Percentiles rank a stretch among this genome's conserved stretches.
phyloP scores from a whole-genome alignment of 768 basidiomycete genomes.

The Strobilomyces dryophilus region DNA sequence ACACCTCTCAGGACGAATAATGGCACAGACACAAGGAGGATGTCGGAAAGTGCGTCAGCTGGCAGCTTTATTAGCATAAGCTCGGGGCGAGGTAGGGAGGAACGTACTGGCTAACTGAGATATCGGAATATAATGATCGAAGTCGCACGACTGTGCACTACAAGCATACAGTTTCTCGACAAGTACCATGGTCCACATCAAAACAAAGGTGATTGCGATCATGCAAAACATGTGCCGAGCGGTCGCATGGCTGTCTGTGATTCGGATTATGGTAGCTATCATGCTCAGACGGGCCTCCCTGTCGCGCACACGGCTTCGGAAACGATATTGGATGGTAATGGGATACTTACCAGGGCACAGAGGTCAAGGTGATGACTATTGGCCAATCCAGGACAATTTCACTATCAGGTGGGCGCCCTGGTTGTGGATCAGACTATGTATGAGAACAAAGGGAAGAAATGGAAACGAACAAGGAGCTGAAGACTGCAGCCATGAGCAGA shows the following conservation, averaged over 20 bases:
- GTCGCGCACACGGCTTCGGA: not conserved
- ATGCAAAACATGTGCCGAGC: not conserved
- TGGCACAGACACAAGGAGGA: slow-evolving; percentile 12
- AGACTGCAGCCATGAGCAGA: slow-evolving; percentile 3
- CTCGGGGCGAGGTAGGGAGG: not conserved
- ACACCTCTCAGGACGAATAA: slow-evolving; percentile 11
- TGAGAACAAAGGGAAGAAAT: not conserved
- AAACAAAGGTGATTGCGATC: slow-evolving; percentile 6
- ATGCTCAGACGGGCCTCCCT: slow-evolving; percentile 20
- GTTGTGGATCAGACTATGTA: not conserved
- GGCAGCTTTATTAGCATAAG: not conserved
- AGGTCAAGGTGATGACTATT: not conserved
- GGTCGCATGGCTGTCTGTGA: not conserved
- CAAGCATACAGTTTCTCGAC: slow-evolving; percentile 5
- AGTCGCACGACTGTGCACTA: not conserved
- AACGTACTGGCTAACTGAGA: slow-evolving; percentile 15
- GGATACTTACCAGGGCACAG: slow-evolving; percentile 10
- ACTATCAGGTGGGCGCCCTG: not conserved
- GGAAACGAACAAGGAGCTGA: slow-evolving; percentile 4
- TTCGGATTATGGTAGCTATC: slow-evolving; percentile 9
- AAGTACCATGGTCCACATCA: slow-evolving; percentile 13
- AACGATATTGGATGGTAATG: not conserved
- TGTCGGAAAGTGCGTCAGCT: slow-evolving; percentile 21
- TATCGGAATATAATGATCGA: slow-evolving; percentile 3
- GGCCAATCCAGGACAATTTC: slow-evolving; percentile 5